Base-by-base conservation (phyloP, 148 eudicot genomes). In the Fagopyrum tataricum region DNA sequence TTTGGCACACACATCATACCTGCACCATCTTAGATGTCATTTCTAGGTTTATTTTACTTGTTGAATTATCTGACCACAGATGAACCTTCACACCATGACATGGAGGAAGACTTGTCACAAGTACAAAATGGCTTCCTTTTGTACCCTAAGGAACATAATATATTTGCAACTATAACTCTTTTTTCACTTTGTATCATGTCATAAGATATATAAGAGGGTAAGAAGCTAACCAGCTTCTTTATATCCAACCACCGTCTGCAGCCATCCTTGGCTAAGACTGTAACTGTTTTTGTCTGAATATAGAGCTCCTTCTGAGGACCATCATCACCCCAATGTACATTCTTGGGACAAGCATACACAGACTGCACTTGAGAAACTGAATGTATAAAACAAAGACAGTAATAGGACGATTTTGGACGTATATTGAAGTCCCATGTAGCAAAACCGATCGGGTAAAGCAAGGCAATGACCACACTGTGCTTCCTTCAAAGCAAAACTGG, bases 231-330 rank as follows among this genome's bases (percentile, higher is more conserved):
- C 94, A 90, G 86, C 86, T 90, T 92, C 64, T 86, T 82, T 75
- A 95, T 88, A 87, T 95, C 97, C 83, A 95, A 78, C 99, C 99
- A 95, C 72, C 99, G 87, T 75, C 97, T 87, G 77, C 91, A 85
- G 14, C 97, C 99, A 82, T 95, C 98, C 99, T 90, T 91, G 48
- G 97, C 97, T 79, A 90, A 80, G 75, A 91, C 85, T 74, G 97
- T 90, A 77, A 95, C 87, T 23, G 92, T 88, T 52, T 82, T 56
- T 6, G 90, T 84, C 79, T 87, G 87, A 78, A 95, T 87, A 82
- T 95, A 88, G 17, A 95, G 83, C 82, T 95, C 99, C 81, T 77
- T 88, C 83, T 95, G 97, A 67, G 90, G 89, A 81, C 87, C 85
- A 74, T 88, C 96, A 73, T 88, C 83, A 73, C 74, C 84, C 98